A percentile compares a stretch with the other conserved stretches of the same genome.
These are phyloP conservation scores for Colletotrichum destructivum DNA, from an alignment of 2,329 filamentous ascomycete species.

Conservation along the genomic window DNA sequence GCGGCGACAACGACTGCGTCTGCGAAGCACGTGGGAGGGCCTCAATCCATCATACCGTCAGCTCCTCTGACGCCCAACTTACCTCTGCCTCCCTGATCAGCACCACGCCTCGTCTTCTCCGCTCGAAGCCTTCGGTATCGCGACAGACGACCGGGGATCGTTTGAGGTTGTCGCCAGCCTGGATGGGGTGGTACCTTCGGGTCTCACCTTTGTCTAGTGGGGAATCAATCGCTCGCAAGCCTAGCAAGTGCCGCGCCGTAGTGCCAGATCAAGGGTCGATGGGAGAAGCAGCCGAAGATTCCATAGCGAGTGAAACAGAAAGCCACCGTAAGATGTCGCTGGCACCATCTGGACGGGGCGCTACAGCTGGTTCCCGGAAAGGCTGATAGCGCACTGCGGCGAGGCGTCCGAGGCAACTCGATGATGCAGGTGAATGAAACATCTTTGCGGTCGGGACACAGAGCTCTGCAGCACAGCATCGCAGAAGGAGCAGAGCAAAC, in stretches of 20 bases:
- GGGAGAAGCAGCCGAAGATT: conserved; percentile 35
- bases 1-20: conserved; percentile 22
- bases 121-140: background rate
- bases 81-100: conserved; percentile 15
- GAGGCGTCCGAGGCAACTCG: conserved; percentile 38
- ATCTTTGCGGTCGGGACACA: conserved; percentile 33
- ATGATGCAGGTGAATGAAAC: conserved; percentile 43
- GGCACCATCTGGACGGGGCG: conserved; percentile 36
- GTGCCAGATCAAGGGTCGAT: background rate
- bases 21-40: conserved; percentile 30
- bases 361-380: conserved; percentile 40
- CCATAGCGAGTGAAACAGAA: conserved; percentile 32
- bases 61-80: background rate
- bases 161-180: conserved; percentile 13
- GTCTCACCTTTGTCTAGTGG: conserved; percentile 33
- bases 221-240: conserved; percentile 19
- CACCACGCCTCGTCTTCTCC: background rate
- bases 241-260: conserved; percentile 2
- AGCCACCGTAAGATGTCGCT: conserved; percentile 34
- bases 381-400: conserved; percentile 35
- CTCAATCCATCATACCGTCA: conserved; percentile 17
- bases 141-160: conserved; percentile 9
- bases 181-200: conserved; percentile 12
- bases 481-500: conserved; percentile 20
- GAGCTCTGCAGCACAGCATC: conserved; percentile 35